A percentile compares a stretch with the other conserved stretches of the same genome.
These are phyloP conservation scores for Verticillium albo-atrum DNA, from an alignment of 2,329 filamentous ascomycete species.

Conservation along the genomic window DNA sequence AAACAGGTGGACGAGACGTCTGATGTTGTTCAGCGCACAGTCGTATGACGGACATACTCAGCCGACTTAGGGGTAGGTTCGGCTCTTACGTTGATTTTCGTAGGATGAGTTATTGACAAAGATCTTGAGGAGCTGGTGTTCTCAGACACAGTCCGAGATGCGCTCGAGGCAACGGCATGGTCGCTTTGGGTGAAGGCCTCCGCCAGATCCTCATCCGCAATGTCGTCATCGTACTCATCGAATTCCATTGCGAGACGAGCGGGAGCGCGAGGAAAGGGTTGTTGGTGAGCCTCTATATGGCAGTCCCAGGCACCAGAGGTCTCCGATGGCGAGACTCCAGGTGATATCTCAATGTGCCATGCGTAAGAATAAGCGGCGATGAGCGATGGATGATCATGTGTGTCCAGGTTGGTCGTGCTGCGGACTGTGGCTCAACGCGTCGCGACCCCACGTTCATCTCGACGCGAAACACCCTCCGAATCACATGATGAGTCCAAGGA, in stretches of 20 bases:
- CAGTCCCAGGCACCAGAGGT: background rate
- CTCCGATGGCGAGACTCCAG: background rate
- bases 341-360: background rate
- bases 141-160: background rate
- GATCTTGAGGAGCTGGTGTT: background rate
- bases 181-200: slow-evolving; percentile 48
- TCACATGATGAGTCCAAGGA: slow-evolving; percentile 11
- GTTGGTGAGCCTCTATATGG: background rate
- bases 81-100: background rate
- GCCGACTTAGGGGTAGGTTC: background rate
- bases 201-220: slow-evolving; percentile 63
- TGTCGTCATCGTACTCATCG: slow-evolving; percentile 60
- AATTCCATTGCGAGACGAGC: slow-evolving; percentile 37
- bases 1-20: background rate
- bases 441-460: background rate
- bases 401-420: background rate
- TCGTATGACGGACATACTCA: background rate
- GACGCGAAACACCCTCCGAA: slow-evolving; percentile 11
- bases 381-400: background rate
- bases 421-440: slow-evolving; percentile 4
- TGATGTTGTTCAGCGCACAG: background rate
- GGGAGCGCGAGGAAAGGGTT: background rate
- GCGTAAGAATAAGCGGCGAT: background rate
- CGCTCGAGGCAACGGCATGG: background rate
- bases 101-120: background rate